Evolutionary conservation across 805 yeast genomes (phyloP).

Genomic region (Kregervanrija pseudodelftensis): DNA sequence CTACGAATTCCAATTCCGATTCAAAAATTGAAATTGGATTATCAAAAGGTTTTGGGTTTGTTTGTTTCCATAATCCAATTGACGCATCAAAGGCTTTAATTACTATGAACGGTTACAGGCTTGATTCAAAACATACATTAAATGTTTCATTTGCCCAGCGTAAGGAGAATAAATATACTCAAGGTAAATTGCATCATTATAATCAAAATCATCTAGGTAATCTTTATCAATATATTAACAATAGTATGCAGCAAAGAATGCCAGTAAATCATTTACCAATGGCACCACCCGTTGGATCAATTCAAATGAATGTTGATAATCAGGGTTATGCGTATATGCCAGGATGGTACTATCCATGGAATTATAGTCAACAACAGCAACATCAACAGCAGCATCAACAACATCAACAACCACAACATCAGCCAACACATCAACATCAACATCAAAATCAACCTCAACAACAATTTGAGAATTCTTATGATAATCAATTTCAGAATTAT

Average conservation of each 20-base stretch:
- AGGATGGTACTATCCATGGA: no score
- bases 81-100: conserved; percentile 66
- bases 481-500: no score
- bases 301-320: no score
- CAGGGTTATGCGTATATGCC: no score
- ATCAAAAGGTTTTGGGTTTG: conserved; percentile 78
- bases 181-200: conserved; percentile 29
- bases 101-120: conserved; percentile 49
- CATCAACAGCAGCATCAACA: neutral
- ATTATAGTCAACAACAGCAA: no score
- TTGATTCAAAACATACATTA: conserved; percentile 22
- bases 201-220: conserved; percentile 28
- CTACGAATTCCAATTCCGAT: no score
- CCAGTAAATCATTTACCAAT: neutral
- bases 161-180: conserved; percentile 45
- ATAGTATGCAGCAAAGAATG: conserved; percentile 9
- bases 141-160: conserved; percentile 72
- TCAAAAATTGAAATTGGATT: conserved; percentile 17
- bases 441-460: conserved; percentile 5
- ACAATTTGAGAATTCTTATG: neutral
- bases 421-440: conserved; percentile 1
- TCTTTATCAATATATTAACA: conserved; percentile 20
- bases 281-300: no score
- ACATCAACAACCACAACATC: conserved; percentile 4
- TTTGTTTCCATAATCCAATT: conserved; percentile 59